These are phyloP conservation scores for Rhododendron kiyosumense DNA, from an alignment of 148 eudicot species.

Conservation along the genomic window DNA sequence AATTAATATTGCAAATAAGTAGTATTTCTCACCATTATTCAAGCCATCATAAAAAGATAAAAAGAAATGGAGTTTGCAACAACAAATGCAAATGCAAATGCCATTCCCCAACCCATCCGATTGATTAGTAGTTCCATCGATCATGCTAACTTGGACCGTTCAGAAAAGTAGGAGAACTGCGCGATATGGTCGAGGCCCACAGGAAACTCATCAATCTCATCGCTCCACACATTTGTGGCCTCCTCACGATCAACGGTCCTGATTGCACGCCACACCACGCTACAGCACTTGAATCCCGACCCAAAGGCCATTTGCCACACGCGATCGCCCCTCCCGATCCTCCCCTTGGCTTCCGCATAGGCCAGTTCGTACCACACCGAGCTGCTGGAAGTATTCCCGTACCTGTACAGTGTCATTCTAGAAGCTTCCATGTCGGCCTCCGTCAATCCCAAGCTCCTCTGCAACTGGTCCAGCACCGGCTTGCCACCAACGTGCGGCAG, in stretches of 20 bases:
- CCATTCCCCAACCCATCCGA: background rate
- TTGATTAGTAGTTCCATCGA: background rate
- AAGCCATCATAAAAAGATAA: too few species aligned
- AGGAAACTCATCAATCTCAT: slow-evolving; percentile 20
- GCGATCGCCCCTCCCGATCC: slow-evolving; percentile 18
- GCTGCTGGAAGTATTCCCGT: slow-evolving; percentile 22
- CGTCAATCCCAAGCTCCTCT: slow-evolving; percentile 12
- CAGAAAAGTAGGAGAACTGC: background rate
- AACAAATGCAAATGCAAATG: too few species aligned
- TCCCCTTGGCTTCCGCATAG: slow-evolving; percentile 19
- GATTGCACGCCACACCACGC: slow-evolving; percentile 19
- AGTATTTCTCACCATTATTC: too few species aligned
- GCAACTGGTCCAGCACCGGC: slow-evolving; percentile 19
- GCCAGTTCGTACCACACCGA: slow-evolving; percentile 22
- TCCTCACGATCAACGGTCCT: slow-evolving; percentile 1
- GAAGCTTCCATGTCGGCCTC: slow-evolving; percentile 25
- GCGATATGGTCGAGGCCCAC: slow-evolving; percentile 1
- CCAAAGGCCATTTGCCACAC: slow-evolving; percentile 29
- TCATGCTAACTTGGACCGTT: background rate
- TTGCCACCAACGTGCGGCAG: slow-evolving; percentile 24
- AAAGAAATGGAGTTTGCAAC: too few species aligned
- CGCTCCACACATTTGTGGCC: slow-evolving; percentile 12
- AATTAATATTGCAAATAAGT: too few species aligned
- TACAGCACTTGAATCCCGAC: slow-evolving; percentile 19
- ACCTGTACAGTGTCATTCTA: slow-evolving; percentile 26